Evolutionary conservation across 208 protist species (phyloP).

Genomic region (Leishmania tropica): DNA sequence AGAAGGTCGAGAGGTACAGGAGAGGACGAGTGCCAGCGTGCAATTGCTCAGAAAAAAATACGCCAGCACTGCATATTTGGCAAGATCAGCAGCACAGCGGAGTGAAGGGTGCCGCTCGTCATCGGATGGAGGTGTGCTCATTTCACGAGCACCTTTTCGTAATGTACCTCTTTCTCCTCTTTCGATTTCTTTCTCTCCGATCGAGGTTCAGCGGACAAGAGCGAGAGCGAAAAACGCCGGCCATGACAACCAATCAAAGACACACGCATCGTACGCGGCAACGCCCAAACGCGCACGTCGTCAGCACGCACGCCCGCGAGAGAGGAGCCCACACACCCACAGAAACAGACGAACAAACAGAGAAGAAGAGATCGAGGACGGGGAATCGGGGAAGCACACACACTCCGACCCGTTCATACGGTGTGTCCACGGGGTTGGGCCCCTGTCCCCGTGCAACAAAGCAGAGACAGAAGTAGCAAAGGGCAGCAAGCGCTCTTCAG

Average conservation of each 20-base stretch:
- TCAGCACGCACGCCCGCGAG: background rate
- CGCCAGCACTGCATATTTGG: background rate
- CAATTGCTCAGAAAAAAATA: no score
- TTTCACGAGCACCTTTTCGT: background rate
- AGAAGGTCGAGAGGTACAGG: background rate
- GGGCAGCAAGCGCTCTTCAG: background rate
- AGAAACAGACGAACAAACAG: background rate
- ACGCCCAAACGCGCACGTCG: background rate
- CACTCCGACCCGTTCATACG: background rate
- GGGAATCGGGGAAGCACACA: background rate
- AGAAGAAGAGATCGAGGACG: background rate
- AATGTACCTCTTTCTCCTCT: background rate
- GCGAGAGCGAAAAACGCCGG: background rate
- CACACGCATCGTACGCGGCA: background rate
- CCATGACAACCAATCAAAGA: background rate
- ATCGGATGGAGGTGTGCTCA: background rate
- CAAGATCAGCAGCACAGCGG: slow-evolving; percentile 3
- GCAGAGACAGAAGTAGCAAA: slow-evolving; percentile 2
- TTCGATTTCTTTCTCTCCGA: background rate
- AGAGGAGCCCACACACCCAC: slow-evolving; percentile 6
- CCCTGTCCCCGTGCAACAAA: background rate
- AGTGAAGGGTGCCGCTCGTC: background rate
- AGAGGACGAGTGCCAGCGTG: background rate
- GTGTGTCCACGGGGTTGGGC: background rate
- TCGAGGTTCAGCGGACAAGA: background rate